Evolutionary conservation across 2,329 filamentous ascomycete species (phyloP), one percentile per base, ranked within the genome.

Genomic region (Colletotrichum tabaci): DNA sequence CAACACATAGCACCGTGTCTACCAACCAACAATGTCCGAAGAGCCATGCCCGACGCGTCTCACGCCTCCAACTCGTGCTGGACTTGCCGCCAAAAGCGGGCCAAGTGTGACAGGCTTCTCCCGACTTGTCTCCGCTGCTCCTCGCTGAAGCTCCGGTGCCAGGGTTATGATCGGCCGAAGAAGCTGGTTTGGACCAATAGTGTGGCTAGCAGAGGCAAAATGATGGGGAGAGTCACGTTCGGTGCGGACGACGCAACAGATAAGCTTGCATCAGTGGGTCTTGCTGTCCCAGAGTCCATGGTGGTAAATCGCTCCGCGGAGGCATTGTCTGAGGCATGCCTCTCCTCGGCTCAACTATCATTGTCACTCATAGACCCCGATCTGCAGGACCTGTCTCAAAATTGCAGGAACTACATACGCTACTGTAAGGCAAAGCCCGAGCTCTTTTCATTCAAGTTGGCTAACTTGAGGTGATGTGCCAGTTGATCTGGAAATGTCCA

Each of bases 11-110:
- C 18, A 58, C 46, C 46, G 8, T 18, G 35, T 16, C 38, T 35
- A 18, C 26, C 46, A 60, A 15, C 9, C 62, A 61, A 66, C n/a
- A 4, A 70, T 70, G 67, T 61, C 42, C 50, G n/a, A 49, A 42
- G 12, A 44, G 49, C 56, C 67, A 71, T 71, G 67, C 56, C 65
- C 42, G 23, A 71, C 46, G 67, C 40, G 52, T 67, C 58, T 26
- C 52, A 44, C 56, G 67, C 67, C 35, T 52, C 67, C 56, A 67
- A 67, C 18, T 71, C 67, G 18, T 71, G 67, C 67, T 58, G 55
- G 46, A 71, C 63, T 7, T 71, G 67, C 49, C 67, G 67, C 16
- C 56, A 71, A 35, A 71, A 71, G 56, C 67, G 67, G 63, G 63
- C 58, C 62, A 71, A 61, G 42, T 71, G 67, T 49, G 67, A 71